A percentile compares a stretch with the other conserved stretches of the same genome.
Conservation (phyloP, 192 early-diverging fungal species). For the Podochytrium sp. region DNA sequence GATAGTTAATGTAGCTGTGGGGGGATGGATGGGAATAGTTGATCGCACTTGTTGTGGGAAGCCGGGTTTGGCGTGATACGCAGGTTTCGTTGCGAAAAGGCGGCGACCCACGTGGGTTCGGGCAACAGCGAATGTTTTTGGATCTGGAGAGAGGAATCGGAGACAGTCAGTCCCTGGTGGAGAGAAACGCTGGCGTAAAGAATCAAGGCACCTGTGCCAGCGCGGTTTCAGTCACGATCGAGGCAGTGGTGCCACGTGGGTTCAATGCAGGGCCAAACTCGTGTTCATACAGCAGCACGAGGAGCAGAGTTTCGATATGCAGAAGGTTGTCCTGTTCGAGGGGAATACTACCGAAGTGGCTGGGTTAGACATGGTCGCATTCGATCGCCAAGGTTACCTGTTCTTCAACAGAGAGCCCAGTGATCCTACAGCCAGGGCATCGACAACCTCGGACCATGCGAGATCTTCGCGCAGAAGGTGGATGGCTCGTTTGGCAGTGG, state of each 20-base stretch:
- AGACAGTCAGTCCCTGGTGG: not conserved
- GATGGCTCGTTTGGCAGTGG: not conserved
- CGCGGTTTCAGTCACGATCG: not conserved
- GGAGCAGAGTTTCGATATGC: not conserved
- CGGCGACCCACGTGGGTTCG: not conserved
- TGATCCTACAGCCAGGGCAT: not conserved
- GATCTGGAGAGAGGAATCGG: not conserved
- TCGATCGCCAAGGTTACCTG: not conserved
- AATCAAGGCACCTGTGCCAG: not conserved
- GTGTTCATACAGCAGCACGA: not conserved
- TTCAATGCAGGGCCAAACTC: not conserved
- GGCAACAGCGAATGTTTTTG: constrained; percentile 6
- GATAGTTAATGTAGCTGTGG: not conserved
- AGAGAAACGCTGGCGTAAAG: not conserved
- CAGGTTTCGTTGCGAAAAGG: not conserved
- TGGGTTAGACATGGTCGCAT: not conserved
- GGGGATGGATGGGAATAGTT: not conserved
- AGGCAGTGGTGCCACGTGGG: not conserved
- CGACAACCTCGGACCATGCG: not conserved
- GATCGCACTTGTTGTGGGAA: not conserved
- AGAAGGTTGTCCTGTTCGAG: not conserved
- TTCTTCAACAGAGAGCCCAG: not conserved
- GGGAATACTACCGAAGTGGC: not conserved
- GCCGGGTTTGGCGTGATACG: not conserved
- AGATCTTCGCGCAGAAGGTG: not conserved